A percentile compares a stretch with the other conserved stretches of the same genome.
These are phyloP conservation scores for Rheum nobile DNA, from an alignment of 148 eudicot genomes.

Conservation along the genomic window DNA sequence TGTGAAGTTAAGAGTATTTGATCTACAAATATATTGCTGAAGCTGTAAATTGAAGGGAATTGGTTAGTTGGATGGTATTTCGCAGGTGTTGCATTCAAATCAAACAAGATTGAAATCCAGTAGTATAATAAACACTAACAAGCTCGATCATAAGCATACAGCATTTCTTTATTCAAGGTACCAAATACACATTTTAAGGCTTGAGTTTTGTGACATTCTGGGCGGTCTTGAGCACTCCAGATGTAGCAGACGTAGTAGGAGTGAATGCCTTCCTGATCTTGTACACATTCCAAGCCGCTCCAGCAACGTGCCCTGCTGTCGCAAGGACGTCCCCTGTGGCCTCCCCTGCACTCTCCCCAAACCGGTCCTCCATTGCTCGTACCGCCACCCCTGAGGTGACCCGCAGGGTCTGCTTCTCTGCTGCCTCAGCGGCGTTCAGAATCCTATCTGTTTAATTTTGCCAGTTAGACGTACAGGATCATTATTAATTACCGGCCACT, in stretches of 20 bases:
- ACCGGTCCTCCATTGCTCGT: conserved; percentile 19
- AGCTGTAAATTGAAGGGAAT: too few relatives aligned
- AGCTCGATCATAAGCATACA: neutral
- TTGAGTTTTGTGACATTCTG: neutral
- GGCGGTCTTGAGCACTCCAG: conserved; percentile 28
- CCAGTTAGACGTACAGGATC: too few relatives aligned
- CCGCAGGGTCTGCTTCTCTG: conserved; percentile 56
- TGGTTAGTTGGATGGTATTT: too few relatives aligned
- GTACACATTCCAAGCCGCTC: conserved; percentile 74
- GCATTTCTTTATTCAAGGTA: neutral
- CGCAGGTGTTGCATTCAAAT: neutral
- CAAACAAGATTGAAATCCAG: neutral
- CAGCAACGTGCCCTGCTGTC: conserved; percentile 69
- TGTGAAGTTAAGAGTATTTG: too few relatives aligned
- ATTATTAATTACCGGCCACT: too few relatives aligned
- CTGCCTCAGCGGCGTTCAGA: conserved; percentile 77
- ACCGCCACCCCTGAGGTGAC: conserved; percentile 70
- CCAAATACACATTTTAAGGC: neutral
- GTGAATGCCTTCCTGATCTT: conserved; percentile 70
- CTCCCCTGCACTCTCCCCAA: conserved; percentile 78
- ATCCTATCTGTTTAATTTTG: conserved; percentile 44
- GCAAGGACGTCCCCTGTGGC: conserved; percentile 73
- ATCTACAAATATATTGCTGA: too few relatives aligned
- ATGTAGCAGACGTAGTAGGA: conserved; percentile 41
- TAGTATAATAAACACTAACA: neutral